A percentile compares a stretch with the other conserved stretches of the same genome.
Conservation (phyloP, 164 flowering plant genomes). For the Warburgia ugandensis region DNA sequence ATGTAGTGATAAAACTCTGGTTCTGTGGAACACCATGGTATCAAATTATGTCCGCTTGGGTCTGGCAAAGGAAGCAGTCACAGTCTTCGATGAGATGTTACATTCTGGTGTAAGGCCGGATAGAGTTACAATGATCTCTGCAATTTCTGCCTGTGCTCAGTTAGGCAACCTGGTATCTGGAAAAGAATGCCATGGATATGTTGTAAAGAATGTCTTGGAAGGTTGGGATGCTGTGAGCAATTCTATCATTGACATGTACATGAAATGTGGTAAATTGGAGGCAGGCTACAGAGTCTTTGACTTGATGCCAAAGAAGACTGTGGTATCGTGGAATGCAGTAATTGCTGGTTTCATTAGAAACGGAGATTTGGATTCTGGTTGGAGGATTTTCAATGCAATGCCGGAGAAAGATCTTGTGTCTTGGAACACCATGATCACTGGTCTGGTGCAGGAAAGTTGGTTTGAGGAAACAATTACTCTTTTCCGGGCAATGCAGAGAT, state of each 20-base stretch:
- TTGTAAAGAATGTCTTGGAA: constrained; percentile 35
- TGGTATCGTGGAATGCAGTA: constrained; percentile 56
- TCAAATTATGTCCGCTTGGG: constrained; percentile 44
- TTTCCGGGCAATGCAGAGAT: constrained; percentile 46
- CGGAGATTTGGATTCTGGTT: constrained; percentile 35
- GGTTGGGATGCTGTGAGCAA: constrained; percentile 36
- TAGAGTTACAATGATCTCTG: constrained; percentile 40
- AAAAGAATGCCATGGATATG: constrained; percentile 33
- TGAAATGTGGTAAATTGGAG: constrained; percentile 40
- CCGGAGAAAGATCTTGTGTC: constrained; percentile 38
- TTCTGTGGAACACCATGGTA: constrained; percentile 44
- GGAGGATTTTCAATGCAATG: constrained; percentile 29
- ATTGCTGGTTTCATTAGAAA: constrained; percentile 36
- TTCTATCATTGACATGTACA: constrained; percentile 54
- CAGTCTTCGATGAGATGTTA: constrained; percentile 34
- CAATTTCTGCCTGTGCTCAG: constrained; percentile 36
- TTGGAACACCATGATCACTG: constrained; percentile 48
- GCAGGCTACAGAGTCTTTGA: constrained; percentile 38
- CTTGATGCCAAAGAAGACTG: constrained; percentile 36
- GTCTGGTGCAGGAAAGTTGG: constrained; percentile 34
- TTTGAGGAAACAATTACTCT: constrained; percentile 41
- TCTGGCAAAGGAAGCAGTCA: constrained; percentile 33
- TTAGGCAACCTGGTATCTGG: constrained; percentile 28
- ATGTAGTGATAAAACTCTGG: constrained; percentile 33
- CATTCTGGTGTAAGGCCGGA: constrained; percentile 31